A percentile compares a stretch with the other conserved stretches of the same genome.
Conservation (phyloP, 148 eudicot genomes). For the Chenopodium berlandieri region DNA sequence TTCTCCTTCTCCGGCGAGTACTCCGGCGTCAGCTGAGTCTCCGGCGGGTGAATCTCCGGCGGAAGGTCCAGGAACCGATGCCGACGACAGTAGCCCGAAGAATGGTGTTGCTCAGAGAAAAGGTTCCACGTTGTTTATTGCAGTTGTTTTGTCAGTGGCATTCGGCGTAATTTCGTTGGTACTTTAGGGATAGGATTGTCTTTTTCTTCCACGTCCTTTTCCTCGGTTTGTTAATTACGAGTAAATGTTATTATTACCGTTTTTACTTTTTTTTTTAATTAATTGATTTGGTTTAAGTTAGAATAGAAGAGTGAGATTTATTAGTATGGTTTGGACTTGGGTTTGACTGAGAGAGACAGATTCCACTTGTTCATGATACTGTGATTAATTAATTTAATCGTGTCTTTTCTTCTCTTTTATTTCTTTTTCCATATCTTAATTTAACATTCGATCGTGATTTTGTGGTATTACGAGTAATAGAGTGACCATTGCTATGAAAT, state of each 20-base stretch:
- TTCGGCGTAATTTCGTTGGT: constrained; percentile 31
- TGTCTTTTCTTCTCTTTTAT: neutral
- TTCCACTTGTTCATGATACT: constrained; percentile 17
- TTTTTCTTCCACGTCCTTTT: neutral
- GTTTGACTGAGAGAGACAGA: constrained; percentile 13
- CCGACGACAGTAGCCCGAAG: constrained; percentile 27
- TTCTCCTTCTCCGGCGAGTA: constrained; percentile 21
- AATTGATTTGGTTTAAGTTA: neutral
- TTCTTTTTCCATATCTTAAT: no score
- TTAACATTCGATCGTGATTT: no score
- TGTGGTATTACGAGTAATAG: no score
- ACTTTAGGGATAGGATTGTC: constrained; percentile 39
- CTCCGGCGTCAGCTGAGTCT: constrained; percentile 28
- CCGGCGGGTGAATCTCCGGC: constrained; percentile 4
- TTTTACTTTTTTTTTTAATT: no score
- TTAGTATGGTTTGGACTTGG: constrained; percentile 19
- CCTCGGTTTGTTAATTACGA: constrained; percentile 16
- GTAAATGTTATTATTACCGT: neutral
- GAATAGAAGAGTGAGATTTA: constrained; percentile 4
- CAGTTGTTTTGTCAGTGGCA: constrained; percentile 34
- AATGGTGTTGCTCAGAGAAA: constrained; percentile 23
- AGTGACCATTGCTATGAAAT: no score
- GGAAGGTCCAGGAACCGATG: constrained; percentile 31
- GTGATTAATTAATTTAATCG: constrained; percentile 22
- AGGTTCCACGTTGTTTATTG: constrained; percentile 22